These are phyloP conservation scores for Scutellaria minor DNA, from an alignment of 257 asterid species.

Conservation along the genomic window DNA sequence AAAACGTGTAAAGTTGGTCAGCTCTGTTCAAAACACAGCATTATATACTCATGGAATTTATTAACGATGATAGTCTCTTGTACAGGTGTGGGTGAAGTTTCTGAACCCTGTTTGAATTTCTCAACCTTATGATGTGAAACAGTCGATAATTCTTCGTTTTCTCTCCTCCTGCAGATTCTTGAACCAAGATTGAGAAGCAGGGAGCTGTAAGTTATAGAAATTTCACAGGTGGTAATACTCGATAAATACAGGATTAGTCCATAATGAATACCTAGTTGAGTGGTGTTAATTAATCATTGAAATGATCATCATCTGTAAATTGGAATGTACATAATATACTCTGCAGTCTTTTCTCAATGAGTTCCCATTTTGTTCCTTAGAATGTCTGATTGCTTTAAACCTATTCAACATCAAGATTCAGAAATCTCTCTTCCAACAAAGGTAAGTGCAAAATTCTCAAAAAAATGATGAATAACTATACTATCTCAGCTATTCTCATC, in stretches of 20 bases:
- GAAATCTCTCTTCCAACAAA: constrained; percentile 2
- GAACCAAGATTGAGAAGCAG: constrained; percentile 33
- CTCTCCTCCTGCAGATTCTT: constrained; percentile 37
- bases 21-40: constrained; percentile 43
- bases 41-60: background rate
- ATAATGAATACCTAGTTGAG: constrained; percentile 1
- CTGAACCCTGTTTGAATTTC: background rate
- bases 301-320: constrained; percentile 30
- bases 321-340: constrained; percentile 25
- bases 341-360: background rate
- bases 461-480: background rate
- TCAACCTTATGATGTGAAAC: constrained; percentile 14
- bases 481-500: constrained; percentile 29
- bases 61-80: constrained; percentile 19
- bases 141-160: background rate
- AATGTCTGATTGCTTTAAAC: background rate
- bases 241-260: constrained; percentile 3
- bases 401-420: background rate
- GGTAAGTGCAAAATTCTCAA: background rate
- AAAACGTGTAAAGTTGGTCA: constrained; percentile 52
- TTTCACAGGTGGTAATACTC: constrained; percentile 14
- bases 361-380: background rate
- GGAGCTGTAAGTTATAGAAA: constrained; percentile 23
- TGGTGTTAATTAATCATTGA: background rate
- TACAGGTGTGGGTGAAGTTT: constrained; percentile 42